Evolutionary conservation across 108 stramenopile genomes (phyloP).

Genomic region (Ochromonas danica): DNA sequence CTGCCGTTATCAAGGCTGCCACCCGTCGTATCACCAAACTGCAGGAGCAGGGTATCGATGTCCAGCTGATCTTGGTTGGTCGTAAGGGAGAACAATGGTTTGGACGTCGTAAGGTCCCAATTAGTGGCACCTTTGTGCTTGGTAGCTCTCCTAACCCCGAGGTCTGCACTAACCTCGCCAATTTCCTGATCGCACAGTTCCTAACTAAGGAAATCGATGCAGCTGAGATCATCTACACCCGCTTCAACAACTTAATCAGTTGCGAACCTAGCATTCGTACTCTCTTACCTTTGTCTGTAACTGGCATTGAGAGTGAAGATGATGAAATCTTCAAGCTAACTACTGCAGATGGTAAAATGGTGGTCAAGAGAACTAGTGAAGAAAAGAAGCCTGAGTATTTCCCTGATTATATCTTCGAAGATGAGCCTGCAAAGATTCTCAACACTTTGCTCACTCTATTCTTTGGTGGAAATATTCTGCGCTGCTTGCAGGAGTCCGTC

Average conservation of each 20-base stretch:
- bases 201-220: slow-evolving; percentile 86
- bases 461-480: slow-evolving; percentile 82
- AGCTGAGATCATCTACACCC: slow-evolving; percentile 91
- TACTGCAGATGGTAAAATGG: slow-evolving; percentile 72
- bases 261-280: slow-evolving; percentile 81
- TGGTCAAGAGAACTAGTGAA: slow-evolving; percentile 72
- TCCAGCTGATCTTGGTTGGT: slow-evolving; percentile 10
- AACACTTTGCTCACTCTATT: slow-evolving; percentile 92
- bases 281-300: slow-evolving; percentile 88
- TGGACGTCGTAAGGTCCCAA: background rate
- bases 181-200: slow-evolving; percentile 53
- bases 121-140: background rate
- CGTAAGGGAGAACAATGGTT: slow-evolving; percentile 1
- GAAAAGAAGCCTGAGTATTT: slow-evolving; percentile 80
- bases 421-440: slow-evolving; percentile 91
- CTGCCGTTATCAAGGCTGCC: slow-evolving; percentile 91
- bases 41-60: slow-evolving; percentile 70
- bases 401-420: slow-evolving; percentile 94
- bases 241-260: slow-evolving; percentile 86
- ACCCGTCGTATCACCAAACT: slow-evolving; percentile 81
- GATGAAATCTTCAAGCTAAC: slow-evolving; percentile 95
- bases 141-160: background rate
- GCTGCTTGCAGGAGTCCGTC: slow-evolving; percentile 87
- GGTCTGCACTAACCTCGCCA: background rate
- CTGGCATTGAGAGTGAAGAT: slow-evolving; percentile 78